Evolutionary conservation across 768 basidiomycete genomes (phyloP).

Genomic region (Hericium rajendrae): DNA sequence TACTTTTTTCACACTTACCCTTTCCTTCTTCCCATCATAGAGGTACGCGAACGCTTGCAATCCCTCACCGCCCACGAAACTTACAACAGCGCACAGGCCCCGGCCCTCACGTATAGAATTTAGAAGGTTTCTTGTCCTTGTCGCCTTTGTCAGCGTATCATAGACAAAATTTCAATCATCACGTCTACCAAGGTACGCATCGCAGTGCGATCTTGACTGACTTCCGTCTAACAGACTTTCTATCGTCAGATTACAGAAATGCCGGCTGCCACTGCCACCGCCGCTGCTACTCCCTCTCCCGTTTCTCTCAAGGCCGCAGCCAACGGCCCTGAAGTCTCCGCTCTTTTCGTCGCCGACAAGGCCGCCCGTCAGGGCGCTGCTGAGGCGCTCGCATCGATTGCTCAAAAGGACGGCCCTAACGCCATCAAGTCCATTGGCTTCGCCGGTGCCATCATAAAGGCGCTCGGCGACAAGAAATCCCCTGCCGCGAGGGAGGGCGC

Average conservation of each 20-base stretch:
- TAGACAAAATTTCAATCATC: slow-evolving; percentile 29
- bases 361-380: slow-evolving; percentile 66
- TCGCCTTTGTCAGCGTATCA: slow-evolving; percentile 36
- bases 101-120: slow-evolving; percentile 29
- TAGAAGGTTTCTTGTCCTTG: slow-evolving; percentile 65
- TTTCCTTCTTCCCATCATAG: slow-evolving; percentile 23
- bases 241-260: slow-evolving; percentile 49
- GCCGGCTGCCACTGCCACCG: slow-evolving; percentile 70
- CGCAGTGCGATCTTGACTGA: background rate
- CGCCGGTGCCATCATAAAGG: slow-evolving; percentile 67
- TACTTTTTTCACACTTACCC: slow-evolving; percentile 28
- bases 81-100: slow-evolving; percentile 22
- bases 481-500: slow-evolving; percentile 87
- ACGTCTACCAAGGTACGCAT: slow-evolving; percentile 32
- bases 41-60: slow-evolving; percentile 23
- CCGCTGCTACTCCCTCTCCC: slow-evolving; percentile 50
- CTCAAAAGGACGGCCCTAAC: slow-evolving; percentile 77
- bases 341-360: slow-evolving; percentile 80
- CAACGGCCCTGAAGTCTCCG: slow-evolving; percentile 24
- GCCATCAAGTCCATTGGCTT: slow-evolving; percentile 65
- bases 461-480: slow-evolving; percentile 91
- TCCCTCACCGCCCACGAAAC: background rate
- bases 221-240: slow-evolving; percentile 5
- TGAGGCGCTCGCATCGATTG: slow-evolving; percentile 56
- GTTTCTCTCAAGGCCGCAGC: slow-evolving; percentile 59